Conservation (phyloP, 768 basidiomycete species). For the Pleurotus tuoliensis region DNA sequence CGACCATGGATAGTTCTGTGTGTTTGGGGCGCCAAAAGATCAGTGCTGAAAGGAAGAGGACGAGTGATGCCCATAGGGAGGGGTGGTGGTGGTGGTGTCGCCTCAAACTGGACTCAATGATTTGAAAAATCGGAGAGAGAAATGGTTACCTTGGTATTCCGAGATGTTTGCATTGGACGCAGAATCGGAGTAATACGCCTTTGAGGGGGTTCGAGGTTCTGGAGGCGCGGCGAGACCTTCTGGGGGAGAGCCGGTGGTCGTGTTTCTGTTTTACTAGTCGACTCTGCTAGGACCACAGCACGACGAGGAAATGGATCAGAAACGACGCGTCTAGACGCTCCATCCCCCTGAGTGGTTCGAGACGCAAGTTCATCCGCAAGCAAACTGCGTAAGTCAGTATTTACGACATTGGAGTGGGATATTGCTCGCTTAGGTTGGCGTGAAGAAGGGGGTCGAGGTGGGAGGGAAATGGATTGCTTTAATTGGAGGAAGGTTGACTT, state of each 20-base stretch:
- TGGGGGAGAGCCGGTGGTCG: too few relatives aligned
- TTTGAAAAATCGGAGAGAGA: background rate
- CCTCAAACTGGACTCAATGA: background rate
- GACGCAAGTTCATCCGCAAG: constrained; percentile 16
- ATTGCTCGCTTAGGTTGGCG: background rate
- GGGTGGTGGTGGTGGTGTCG: background rate
- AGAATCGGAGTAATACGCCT: too few relatives aligned
- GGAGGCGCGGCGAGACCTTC: too few relatives aligned
- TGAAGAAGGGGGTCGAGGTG: too few relatives aligned
- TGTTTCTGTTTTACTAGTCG: too few relatives aligned
- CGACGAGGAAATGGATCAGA: constrained; percentile 25
- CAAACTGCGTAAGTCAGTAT: constrained; percentile 15
- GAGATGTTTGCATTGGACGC: too few relatives aligned
- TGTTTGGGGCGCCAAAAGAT: constrained; percentile 30
- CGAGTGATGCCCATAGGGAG: constrained; percentile 32
- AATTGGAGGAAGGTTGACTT: constrained; percentile 13
- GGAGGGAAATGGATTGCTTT: background rate
- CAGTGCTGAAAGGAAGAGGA: constrained; percentile 34
- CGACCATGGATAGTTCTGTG: constrained; percentile 47
- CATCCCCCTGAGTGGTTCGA: background rate
- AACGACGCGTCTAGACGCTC: constrained; percentile 22
- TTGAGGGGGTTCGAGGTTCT: too few relatives aligned
- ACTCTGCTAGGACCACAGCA: background rate
- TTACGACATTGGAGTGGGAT: constrained; percentile 17
- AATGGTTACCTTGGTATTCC: too few relatives aligned